Percentiles rank a stretch among this genome's conserved stretches.
Conservation (phyloP, 495 filamentous ascomycete species). For the Letharia lupina region DNA sequence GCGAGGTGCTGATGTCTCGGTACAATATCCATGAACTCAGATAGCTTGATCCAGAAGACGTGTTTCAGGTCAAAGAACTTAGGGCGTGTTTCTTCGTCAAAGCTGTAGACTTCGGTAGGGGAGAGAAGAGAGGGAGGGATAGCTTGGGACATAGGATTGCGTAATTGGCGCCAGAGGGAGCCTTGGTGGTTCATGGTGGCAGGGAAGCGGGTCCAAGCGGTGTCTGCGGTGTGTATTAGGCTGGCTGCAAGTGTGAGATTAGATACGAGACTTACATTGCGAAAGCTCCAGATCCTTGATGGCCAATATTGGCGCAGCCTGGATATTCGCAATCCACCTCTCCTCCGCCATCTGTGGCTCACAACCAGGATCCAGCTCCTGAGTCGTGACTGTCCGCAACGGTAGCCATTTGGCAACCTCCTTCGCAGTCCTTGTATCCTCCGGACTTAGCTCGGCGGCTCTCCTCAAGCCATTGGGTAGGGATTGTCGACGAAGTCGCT, state of each 20-base stretch:
- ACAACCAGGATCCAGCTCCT: constrained; percentile 41
- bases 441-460: constrained; percentile 37
- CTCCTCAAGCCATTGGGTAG: constrained; percentile 43
- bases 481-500: constrained; percentile 50
- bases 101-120: constrained; percentile 11
- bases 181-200: constrained; percentile 40
- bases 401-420: constrained; percentile 46
- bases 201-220: constrained; percentile 55
- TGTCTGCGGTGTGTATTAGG: constrained; percentile 39
- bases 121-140: constrained; percentile 23
- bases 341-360: constrained; percentile 42
- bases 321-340: constrained; percentile 68
- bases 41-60: constrained; percentile 73
- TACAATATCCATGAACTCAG: constrained; percentile 66
- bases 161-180: constrained; percentile 47
- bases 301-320: constrained; percentile 65
- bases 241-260: not conserved
- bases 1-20: constrained; percentile 62
- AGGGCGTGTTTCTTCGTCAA: constrained; percentile 36
- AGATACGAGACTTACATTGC: constrained; percentile 48
- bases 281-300: constrained; percentile 67
- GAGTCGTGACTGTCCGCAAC: constrained; percentile 41
- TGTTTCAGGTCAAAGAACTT: constrained; percentile 49
- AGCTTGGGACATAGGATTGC: constrained; percentile 42
- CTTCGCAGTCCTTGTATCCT: constrained; percentile 40